Evolutionary conservation across 331 rosid genomes (phyloP), one percentile per base, ranked within the genome.

Genomic region (Stylosanthes scabra): DNA sequence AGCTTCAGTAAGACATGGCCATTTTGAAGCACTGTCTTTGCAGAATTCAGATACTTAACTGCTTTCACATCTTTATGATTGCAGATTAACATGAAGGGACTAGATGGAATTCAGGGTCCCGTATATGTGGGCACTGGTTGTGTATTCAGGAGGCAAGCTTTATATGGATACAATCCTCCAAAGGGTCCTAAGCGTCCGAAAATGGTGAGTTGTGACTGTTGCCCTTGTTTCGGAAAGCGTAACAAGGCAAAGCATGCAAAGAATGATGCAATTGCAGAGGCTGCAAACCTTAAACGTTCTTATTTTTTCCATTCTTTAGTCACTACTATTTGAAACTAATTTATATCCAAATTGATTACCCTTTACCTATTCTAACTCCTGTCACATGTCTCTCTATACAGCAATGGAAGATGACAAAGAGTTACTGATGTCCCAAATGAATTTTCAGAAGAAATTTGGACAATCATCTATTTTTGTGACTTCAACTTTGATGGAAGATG

Each of bases 151-250:
- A 82, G 98, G 79, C 93, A 91, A 75, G 97, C 98, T 66, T 87
- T 93, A 78, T 89, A 93, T 74, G 98, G 98, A 27, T 80, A 90
- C 75, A 83, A 83, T 69, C 96, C 94, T 75, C 93, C 97, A 14
- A 93, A 89, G 86, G 90, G 82, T 46, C 77, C 97, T 29, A 93
- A 89, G 80, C 98, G 96, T 59, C 98, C 98, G 39, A 89, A 83
- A 83, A 93, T 93, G 98, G 88, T 83, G 69, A 88, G 93, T 64
- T 90, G 97, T 54, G 96, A 89, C 62, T 93, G 98, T 77, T 93
- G 98, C 78, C 98, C 97, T n/a, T 93, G 98, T 75, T 93, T 93
- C 57, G 98, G 98, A 78, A 82, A 88, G 77, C 97, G 98, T 74
- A 93, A 88, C 90, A 91, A 91, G 92, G 92, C 81, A 83, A 76